These are phyloP conservation scores for Reutealis trisperma DNA, from an alignment of 345 rosid species.

Conservation along the genomic window DNA sequence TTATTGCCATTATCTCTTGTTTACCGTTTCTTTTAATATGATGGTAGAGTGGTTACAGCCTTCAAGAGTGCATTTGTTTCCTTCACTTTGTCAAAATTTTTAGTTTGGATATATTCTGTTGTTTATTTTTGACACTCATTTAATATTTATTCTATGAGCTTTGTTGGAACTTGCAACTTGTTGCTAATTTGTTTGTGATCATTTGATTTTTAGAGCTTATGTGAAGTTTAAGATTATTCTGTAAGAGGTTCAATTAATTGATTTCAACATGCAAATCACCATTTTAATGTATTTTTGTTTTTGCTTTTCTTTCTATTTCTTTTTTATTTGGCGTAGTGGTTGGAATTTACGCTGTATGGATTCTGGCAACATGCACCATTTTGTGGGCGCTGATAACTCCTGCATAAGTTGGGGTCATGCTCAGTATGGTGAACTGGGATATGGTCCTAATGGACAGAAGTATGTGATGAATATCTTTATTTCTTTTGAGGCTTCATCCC, in stretches of 20 bases:
- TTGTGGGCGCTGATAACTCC: conserved; percentile 95
- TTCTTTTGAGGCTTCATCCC: background rate
- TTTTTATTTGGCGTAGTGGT: conserved; percentile 54
- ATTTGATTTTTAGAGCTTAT: background rate
- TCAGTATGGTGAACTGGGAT: conserved; percentile 91
- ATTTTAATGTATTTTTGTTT: background rate
- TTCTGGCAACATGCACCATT: conserved; percentile 94
- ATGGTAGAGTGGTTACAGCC: no score
- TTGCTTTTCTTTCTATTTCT: background rate
- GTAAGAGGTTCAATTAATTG: background rate
- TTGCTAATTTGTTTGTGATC: background rate
- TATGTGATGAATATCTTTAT: conserved; percentile 26
- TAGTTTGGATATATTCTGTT: no score
- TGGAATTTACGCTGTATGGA: conserved; percentile 98
- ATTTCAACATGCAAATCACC: background rate
- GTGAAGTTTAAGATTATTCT: background rate
- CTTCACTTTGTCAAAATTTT: no score
- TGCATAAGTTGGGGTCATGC: conserved; percentile 99
- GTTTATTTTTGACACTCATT: no score
- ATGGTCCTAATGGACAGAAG: conserved; percentile 95
- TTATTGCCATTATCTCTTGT: no score
- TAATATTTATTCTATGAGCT: no score
- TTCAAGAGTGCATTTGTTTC: no score
- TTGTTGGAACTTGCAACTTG: background rate
- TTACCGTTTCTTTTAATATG: no score